A percentile compares a stretch with the other conserved stretches of the same genome.
Evolutionary conservation across 306 rosid genomes (phyloP).

Genomic region (Prosopis cineraria): DNA sequence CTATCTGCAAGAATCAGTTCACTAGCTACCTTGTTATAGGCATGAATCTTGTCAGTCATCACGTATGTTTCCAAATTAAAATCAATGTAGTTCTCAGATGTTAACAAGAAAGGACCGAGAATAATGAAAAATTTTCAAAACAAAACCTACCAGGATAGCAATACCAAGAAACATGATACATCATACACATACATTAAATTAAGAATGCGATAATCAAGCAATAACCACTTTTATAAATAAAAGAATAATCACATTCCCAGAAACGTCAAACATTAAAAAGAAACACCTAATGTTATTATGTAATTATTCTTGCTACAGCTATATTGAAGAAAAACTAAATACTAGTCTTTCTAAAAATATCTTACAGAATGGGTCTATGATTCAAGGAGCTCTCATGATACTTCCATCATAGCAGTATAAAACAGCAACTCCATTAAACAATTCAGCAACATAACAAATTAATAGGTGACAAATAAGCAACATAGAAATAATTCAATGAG

Average conservation of each 20-base stretch:
- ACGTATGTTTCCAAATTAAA: neutral
- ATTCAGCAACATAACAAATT: neutral
- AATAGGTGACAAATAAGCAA: neutral
- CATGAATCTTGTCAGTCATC: neutral
- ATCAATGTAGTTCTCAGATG: neutral
- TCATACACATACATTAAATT: neutral
- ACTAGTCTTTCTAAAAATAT: no score
- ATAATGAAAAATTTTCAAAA: neutral
- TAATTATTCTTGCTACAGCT: neutral
- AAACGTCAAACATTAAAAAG: neutral
- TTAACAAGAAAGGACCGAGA: neutral
- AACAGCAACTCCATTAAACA: neutral
- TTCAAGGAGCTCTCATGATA: neutral
- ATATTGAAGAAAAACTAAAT: no score
- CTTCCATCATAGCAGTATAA: neutral
- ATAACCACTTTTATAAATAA: neutral
- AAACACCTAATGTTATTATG: neutral
- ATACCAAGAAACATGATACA: neutral
- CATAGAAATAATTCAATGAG: neutral
- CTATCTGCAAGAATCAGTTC: neutral
- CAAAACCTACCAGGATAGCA: neutral
- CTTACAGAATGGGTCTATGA: no score
- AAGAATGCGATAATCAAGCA: neutral
- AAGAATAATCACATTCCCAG: neutral
- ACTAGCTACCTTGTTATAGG: neutral